phyloP scores from a whole-genome alignment of 2,329 filamentous ascomycete species.

The Aureobasidium pullulans region DNA sequence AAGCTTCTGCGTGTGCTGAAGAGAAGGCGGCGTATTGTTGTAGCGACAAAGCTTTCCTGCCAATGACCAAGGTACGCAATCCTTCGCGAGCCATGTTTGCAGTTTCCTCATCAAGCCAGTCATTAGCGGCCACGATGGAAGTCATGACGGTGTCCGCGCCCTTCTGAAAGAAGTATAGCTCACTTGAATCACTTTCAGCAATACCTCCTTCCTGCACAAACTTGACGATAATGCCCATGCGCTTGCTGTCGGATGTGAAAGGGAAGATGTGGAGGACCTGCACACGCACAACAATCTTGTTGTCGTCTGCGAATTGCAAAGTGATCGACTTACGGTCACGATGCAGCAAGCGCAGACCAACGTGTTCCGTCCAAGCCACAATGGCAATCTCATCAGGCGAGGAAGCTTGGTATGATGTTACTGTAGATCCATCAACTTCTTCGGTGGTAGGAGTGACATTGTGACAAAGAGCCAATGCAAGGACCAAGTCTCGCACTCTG shows the following conservation, averaged over 20 bases:
- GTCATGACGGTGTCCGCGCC: constrained; percentile 97
- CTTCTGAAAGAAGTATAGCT: constrained; percentile 99
- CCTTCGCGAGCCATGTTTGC: constrained; percentile 99
- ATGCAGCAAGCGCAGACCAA: constrained; percentile 75
- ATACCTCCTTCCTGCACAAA: constrained; percentile 46
- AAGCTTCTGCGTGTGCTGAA: constrained; percentile 66
- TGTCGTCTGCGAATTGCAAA: constrained; percentile 68
- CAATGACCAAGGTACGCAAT: constrained; percentile 85
- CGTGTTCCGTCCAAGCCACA: constrained; percentile 87
- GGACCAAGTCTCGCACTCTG: constrained; percentile 83
- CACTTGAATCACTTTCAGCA: constrained; percentile 45
- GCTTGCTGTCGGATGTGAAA: constrained; percentile 94
- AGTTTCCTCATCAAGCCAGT: constrained; percentile 98
- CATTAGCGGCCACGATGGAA: constrained; percentile 88
- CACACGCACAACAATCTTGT: constrained; percentile 70
- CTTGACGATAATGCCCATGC: constrained; percentile 94
- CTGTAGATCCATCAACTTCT: constrained; percentile 65
- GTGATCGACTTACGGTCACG: constrained; percentile 83
- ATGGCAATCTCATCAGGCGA: constrained; percentile 98
- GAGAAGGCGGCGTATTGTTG: constrained; percentile 79
- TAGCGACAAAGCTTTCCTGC: constrained; percentile 74
- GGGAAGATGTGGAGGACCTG: constrained; percentile 91
- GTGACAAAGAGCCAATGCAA: constrained; percentile 88
- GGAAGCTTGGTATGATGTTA: constrained; percentile 89
- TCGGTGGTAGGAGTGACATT: constrained; percentile 93